A percentile compares a stretch with the other conserved stretches of the same genome.
phyloP scores from a whole-genome alignment of 2,329 filamentous ascomycete species.

The Talaromyces sp. region DNA sequence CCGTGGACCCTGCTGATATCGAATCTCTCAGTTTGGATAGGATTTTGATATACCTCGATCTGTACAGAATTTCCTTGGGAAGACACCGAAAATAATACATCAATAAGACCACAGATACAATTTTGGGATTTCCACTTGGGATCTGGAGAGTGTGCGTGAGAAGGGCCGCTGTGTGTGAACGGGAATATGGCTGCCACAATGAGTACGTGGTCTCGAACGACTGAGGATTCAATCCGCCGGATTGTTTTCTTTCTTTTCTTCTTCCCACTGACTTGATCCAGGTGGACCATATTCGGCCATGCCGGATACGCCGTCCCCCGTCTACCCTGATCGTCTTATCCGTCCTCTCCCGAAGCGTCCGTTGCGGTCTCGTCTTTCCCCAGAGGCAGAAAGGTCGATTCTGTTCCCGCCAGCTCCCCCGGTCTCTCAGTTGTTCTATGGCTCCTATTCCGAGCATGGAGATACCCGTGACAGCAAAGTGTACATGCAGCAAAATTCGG shows the following conservation, averaged over 20 bases:
- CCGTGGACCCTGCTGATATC: conserved; percentile 3
- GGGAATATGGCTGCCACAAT: conserved; percentile 39
- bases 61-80: not conserved
- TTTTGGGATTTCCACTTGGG: not conserved
- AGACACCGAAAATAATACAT: not conserved
- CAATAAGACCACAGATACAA: not conserved
- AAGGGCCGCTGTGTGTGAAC: conserved; percentile 7
- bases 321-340: conserved; percentile 87
- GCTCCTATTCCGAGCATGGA: conserved; percentile 56
- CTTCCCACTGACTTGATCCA: conserved; percentile 37
- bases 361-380: conserved; percentile 79
- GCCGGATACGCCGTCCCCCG: conserved; percentile 68
- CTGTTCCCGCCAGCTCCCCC: conserved; percentile 72
- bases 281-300: conserved; percentile 47
- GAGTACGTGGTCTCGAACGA: conserved; percentile 30
- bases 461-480: conserved; percentile 45
- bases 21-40: conserved; percentile 8
- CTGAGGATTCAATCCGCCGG: not conserved
- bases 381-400: conserved; percentile 76
- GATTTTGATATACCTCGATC: not conserved
- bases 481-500: conserved; percentile 39
- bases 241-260: conserved; percentile 21
- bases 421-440: conserved; percentile 70
- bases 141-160: not conserved
- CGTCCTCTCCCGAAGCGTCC: conserved; percentile 85